These are phyloP conservation scores for Mycena sanguinolenta DNA, from an alignment of 768 basidiomycete species.

Conservation along the genomic window DNA sequence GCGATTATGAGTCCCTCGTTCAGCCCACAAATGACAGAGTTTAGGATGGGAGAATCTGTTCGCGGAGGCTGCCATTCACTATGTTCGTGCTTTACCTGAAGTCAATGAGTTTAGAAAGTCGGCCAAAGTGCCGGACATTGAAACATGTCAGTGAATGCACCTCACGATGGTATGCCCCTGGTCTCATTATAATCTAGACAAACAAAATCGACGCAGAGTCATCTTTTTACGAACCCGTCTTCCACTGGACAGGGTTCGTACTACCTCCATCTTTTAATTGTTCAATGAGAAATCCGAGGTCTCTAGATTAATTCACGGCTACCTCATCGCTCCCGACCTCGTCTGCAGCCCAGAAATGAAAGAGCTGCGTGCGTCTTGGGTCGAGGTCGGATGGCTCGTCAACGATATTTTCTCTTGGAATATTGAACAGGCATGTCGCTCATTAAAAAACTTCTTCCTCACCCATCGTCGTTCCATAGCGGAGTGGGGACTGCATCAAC, in stretches of 20 bases:
- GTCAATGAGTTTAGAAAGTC: background rate
- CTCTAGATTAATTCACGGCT: background rate
- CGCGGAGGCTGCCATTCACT: background rate
- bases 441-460: too few species aligned
- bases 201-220: background rate
- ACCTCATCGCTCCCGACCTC: background rate
- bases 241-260: background rate
- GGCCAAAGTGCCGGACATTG: background rate
- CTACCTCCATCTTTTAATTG: background rate
- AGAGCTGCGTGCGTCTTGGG: background rate
- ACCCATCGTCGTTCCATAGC: background rate
- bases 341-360: background rate
- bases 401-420: background rate
- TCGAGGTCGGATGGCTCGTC: background rate
- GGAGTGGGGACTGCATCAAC: background rate
- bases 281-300: background rate
- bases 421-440: constrained; percentile 1
- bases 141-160: too few species aligned
- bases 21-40: background rate
- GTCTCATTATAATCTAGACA: background rate
- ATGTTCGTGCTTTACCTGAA: background rate
- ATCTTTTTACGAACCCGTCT: background rate
- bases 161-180: background rate
- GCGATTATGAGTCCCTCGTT: background rate
- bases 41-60: background rate